Base-by-base conservation (phyloP, 148 eudicot genomes). In the Fagopyrum esculentum region DNA sequence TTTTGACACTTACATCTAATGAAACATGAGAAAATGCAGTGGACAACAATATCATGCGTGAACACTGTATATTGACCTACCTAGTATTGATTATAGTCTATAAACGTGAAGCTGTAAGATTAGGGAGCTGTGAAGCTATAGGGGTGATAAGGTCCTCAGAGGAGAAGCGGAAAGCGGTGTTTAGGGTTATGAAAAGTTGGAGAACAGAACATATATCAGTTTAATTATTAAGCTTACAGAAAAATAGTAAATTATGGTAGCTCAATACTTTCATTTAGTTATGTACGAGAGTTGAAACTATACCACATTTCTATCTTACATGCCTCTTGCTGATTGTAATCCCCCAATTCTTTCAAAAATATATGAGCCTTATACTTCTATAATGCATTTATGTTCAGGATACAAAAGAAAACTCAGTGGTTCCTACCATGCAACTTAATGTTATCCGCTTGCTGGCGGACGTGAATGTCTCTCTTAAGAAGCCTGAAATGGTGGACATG, bases 401-500 rank as follows among this genome's bases (percentile, higher is more conserved):
- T 72, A 81, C 78, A 71, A 89, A 88, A 80, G 98, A 96, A 81
- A 96, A 90, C 74, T 86, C 83, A 55, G 84, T 85, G 45, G 88
- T 85, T 81, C 92, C 92, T 73, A 74, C 84, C 45, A 80, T 86
- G 80, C 94, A 92, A 85, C 86, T 92, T 80, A 96, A 92, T 82
- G 83, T 90, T 77, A 92, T 92, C 77, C 89, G 91, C 63, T 84
- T 96, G 85, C 84, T 96, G 74, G 97, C 97, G 80, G 98, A 92
- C 74, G 71, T 96, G 76, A 92, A 86, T 82, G 89, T 86, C 45
- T 85, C 84, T 66, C 85, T 90, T 66, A 92, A 89, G 80, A 92
- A 92, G 86, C 83, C 93, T 71, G 99, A 96, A 86, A 87, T 96
- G 68, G 97, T 96, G 64, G 98, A 92, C 84, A 88, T 85, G 92